Base-by-base conservation (phyloP, 768 basidiomycete species). In the Lactifluus pinguis region DNA sequence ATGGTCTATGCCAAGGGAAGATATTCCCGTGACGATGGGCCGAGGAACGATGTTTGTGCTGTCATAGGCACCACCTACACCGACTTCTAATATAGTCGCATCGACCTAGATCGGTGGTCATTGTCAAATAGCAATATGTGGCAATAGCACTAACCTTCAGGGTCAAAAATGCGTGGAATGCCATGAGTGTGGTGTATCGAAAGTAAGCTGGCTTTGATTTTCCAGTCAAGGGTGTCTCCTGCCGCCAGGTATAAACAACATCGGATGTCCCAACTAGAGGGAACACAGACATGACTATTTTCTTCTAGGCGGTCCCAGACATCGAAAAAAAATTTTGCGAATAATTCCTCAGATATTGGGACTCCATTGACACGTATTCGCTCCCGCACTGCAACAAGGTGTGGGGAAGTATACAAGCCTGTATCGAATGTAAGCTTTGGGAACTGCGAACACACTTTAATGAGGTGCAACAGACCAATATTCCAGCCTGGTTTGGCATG, bases 371-470 rank as follows among this genome's bases (percentile, higher is more conserved):
- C 84, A 49, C 97, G 83, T 68, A 99, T 95, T 42, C 97, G 81
- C 75, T 99, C 97, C 29, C 97, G 83, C 25, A 98, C 97, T 19
- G 93, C 92, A 48, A 97, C 87, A 44, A 99, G 80, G 71, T 99
- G 97, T 0, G 97, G 97, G 3, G 95, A 98, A 6, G 94, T 98
- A 73, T 95, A 99, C 10, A 99, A 76, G 7, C 97, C 94, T 95
- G 61, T 14, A 38, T 42, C 42, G 10, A 11, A 44, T 29, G 19
- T 10, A 15, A 44, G 34, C n/a, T 29, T 50, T 34, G 30, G 36
- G 17, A 38, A 44, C 41, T 2, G 13, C 14, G 21, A 15, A 38
- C 9, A 5, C 36, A 2, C 14, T 25, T 10, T 4, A 11, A 57
- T 21, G 4, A 53, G 29, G 48, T 32, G 19, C 14, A 53, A 21